Evolutionary conservation across 2,329 filamentous ascomycete genomes (phyloP).

Genomic region (Bipolaris cookei): DNA sequence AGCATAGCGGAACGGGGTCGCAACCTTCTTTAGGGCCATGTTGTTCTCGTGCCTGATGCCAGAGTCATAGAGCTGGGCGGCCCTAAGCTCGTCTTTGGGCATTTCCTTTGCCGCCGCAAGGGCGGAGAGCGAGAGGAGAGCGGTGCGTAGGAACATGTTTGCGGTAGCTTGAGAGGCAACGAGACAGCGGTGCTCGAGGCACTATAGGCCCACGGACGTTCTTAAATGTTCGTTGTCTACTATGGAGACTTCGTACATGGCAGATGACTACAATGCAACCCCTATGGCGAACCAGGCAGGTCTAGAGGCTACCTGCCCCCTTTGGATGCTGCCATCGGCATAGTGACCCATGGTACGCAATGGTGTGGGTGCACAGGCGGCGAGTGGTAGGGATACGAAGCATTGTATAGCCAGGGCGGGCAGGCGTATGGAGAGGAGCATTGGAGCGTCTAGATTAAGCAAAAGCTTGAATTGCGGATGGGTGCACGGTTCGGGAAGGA

Average conservation of each 20-base stretch:
- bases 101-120: slow-evolving; percentile 45
- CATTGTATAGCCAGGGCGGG: slow-evolving; percentile 29
- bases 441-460: slow-evolving; percentile 42
- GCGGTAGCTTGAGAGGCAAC: slow-evolving; percentile 9
- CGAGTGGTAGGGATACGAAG: slow-evolving; percentile 20
- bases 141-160: slow-evolving; percentile 40
- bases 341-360: slow-evolving; percentile 16
- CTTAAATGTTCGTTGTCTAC: slow-evolving; percentile 28
- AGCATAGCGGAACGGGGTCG: neutral
- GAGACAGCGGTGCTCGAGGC: neutral
- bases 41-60: slow-evolving; percentile 49
- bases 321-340: slow-evolving; percentile 28
- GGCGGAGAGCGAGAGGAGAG: slow-evolving; percentile 43
- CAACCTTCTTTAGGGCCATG: slow-evolving; percentile 44
- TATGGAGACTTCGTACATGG: slow-evolving; percentile 20
- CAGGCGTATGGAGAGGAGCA: slow-evolving; percentile 27
- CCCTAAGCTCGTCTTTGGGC: slow-evolving; percentile 44
- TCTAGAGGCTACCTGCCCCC: slow-evolving; percentile 34
- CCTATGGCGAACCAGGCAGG: slow-evolving; percentile 39
- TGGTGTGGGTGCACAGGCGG: slow-evolving; percentile 31
- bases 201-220: slow-evolving; percentile 8
- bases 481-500: slow-evolving; percentile 42
- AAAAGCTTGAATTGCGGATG: slow-evolving; percentile 36
- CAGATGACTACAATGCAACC: slow-evolving; percentile 15
- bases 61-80: slow-evolving; percentile 48